These are phyloP conservation scores for Tolypocladium tropicale DNA, from an alignment of 2,329 filamentous ascomycete species.

Conservation along the genomic window DNA sequence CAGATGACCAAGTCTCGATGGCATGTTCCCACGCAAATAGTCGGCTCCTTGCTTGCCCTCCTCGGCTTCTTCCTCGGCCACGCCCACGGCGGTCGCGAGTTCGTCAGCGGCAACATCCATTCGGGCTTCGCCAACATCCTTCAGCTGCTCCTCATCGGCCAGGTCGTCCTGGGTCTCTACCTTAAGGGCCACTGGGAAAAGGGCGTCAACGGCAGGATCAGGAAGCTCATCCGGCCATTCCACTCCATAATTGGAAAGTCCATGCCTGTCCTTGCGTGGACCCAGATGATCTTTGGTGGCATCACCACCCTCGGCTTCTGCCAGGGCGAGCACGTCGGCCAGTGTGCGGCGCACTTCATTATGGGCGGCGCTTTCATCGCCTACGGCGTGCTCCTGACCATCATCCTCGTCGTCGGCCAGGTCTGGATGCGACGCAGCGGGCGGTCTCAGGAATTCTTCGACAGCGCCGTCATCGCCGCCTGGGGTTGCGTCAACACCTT, in stretches of 20 bases:
- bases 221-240: conserved; percentile 57
- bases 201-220: conserved; percentile 70
- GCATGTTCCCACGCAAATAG: conserved; percentile 82
- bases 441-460: conserved; percentile 93
- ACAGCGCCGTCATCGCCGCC: conserved; percentile 78
- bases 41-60: conserved; percentile 65
- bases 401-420: conserved; percentile 82
- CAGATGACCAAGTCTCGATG: conserved; percentile 83
- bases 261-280: conserved; percentile 80
- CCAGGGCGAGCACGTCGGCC: conserved; percentile 78
- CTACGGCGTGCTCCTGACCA: conserved; percentile 80
- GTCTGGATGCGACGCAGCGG: conserved; percentile 73
- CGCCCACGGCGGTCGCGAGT: conserved; percentile 79
- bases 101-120: conserved; percentile 66
- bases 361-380: conserved; percentile 96
- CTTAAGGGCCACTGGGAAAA: conserved; percentile 81
- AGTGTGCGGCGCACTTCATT: conserved; percentile 94
- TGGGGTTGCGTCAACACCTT: conserved; percentile 99
- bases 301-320: conserved; percentile 91
- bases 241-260: conserved; percentile 80
- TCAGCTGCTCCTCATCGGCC: conserved; percentile 67
- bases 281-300: conserved; percentile 91
- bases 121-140: conserved; percentile 68
- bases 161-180: conserved; percentile 76
- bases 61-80: conserved; percentile 88